These are phyloP conservation scores for Malus asiatica DNA, from an alignment of 306 rosid genomes.

Conservation along the genomic window DNA sequence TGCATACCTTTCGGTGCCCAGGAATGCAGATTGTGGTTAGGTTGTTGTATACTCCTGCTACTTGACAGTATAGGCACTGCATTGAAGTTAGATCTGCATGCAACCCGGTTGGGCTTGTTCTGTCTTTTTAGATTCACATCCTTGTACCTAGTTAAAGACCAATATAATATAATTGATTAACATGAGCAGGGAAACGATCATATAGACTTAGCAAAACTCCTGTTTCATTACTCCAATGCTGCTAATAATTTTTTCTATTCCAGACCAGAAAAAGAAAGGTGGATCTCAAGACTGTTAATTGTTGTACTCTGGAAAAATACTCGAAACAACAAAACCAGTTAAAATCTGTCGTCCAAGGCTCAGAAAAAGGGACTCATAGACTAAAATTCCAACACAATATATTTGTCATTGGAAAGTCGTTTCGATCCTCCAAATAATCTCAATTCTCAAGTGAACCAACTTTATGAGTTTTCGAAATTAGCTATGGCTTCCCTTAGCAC, in stretches of 20 bases:
- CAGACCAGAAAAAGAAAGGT: background rate
- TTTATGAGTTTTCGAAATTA: background rate
- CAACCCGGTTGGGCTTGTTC: slow-evolving; percentile 9
- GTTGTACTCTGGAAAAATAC: background rate
- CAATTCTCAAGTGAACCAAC: background rate
- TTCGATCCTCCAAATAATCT: background rate
- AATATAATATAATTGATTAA: background rate
- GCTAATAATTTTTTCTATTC: background rate
- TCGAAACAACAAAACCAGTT: background rate
- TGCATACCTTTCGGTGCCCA: slow-evolving; percentile 18
- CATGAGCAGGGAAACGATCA: background rate
- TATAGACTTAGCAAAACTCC: background rate
- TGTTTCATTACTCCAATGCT: background rate
- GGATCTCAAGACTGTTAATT: background rate
- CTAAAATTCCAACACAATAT: background rate
- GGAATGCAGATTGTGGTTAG: background rate
- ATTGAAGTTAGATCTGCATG: background rate
- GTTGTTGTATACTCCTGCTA: background rate
- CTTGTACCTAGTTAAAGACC: slow-evolving; percentile 21
- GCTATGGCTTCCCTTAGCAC: background rate
- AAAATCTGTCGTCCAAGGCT: background rate
- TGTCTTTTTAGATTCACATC: slow-evolving; percentile 5
- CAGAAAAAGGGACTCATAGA: background rate
- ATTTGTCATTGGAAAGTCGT: background rate
- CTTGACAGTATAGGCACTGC: slow-evolving; percentile 3